These are phyloP conservation scores for Penicillium salamii DNA, from an alignment of 495 filamentous ascomycete genomes.

Conservation along the genomic window DNA sequence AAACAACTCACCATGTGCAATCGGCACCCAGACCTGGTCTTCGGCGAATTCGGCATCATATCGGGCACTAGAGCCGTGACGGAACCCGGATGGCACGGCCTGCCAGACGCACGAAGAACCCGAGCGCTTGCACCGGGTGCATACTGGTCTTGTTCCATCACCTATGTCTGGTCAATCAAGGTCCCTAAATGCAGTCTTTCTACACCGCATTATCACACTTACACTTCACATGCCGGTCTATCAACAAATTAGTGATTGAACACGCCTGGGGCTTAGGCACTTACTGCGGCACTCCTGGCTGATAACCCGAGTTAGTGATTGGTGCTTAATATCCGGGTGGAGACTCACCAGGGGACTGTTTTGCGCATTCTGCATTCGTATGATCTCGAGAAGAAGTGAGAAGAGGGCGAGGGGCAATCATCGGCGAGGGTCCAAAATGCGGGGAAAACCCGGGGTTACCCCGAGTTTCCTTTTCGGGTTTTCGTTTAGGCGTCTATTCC, in stretches of 20 bases:
- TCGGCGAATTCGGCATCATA: conserved; percentile 17
- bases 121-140: conserved; percentile 16
- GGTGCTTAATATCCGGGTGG: not conserved
- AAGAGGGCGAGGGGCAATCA: not conserved
- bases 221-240: conserved; percentile 2
- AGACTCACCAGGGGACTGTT: not conserved
- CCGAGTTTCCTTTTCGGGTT: not conserved
- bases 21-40: conserved; percentile 21
- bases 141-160: conserved; percentile 19
- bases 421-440: not conserved
- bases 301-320: not conserved
- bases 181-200: not conserved
- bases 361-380: not conserved
- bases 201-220: not conserved
- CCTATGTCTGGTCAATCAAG: conserved; percentile 2
- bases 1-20: conserved; percentile 11
- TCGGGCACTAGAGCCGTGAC: conserved; percentile 23
- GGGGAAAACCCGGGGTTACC: not conserved
- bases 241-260: not conserved
- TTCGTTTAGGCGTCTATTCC: too few species aligned
- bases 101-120: conserved; percentile 20
- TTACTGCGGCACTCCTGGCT: conserved; percentile 2
- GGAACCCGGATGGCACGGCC: conserved; percentile 11
- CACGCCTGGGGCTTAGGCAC: not conserved
- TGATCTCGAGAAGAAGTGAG: not conserved